Percentiles rank a stretch among this genome's conserved stretches.
Evolutionary conservation across 2,329 filamentous ascomycete species (phyloP).

Genomic region (Cladosporium cucumerinum): DNA sequence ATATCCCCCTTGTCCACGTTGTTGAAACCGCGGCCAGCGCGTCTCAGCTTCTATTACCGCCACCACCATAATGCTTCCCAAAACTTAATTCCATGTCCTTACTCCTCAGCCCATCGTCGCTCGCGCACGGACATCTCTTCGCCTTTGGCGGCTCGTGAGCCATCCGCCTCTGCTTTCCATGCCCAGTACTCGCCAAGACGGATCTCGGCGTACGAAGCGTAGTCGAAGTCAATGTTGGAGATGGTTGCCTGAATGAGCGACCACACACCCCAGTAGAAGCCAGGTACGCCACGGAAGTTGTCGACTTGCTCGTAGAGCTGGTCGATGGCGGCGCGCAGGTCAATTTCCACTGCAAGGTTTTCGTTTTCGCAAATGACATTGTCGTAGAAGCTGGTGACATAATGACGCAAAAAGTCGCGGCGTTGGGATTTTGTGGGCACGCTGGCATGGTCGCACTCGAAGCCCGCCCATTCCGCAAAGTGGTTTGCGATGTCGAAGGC

Average conservation of each 20-base stretch:
- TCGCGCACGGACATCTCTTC: slow-evolving; percentile 71
- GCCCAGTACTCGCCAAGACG: slow-evolving; percentile 89
- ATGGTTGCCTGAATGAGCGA: slow-evolving; percentile 91
- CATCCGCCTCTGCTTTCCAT: slow-evolving; percentile 74
- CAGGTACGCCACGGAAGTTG: slow-evolving; percentile 80
- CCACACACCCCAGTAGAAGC: slow-evolving; percentile 92
- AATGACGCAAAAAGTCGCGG: slow-evolving; percentile 76
- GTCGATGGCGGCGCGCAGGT: slow-evolving; percentile 60
- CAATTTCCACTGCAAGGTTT: slow-evolving; percentile 47
- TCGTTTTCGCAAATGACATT: slow-evolving; percentile 42
- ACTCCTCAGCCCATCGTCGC: slow-evolving; percentile 69
- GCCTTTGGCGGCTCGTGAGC: slow-evolving; percentile 53
- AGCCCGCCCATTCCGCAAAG: slow-evolving; percentile 97
- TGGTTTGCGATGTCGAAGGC: slow-evolving; percentile 98
- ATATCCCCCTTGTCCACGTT: background rate
- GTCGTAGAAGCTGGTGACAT: slow-evolving; percentile 67
- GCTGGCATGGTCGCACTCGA: slow-evolving; percentile 85
- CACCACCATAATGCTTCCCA: background rate
- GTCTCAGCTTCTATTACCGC: slow-evolving; percentile 5
- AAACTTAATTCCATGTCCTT: background rate
- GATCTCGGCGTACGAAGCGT: slow-evolving; percentile 82
- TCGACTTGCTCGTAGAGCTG: slow-evolving; percentile 79
- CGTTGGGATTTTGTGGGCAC: slow-evolving; percentile 77
- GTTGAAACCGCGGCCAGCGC: slow-evolving; percentile 2
- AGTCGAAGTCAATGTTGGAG: slow-evolving; percentile 95